Base-by-base conservation (phyloP, 2,329 filamentous ascomycete genomes). In the Fusarium drepaniforme region DNA sequence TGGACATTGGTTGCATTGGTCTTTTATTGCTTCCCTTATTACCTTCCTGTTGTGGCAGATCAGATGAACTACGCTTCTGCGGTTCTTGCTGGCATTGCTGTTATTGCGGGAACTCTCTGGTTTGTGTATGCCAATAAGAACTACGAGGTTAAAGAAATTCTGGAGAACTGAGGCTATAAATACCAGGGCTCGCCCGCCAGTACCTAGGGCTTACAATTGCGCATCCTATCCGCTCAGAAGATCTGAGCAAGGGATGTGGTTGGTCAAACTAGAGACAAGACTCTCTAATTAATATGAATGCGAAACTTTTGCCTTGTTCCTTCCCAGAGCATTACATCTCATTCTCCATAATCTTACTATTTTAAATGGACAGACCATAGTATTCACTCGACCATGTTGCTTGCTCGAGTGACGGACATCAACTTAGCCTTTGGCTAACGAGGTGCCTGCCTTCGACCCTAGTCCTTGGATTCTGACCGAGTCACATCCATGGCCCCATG, bases 11-110 rank as follows among this genome's bases (percentile, higher is more conserved):
- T 79, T 11, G 77, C 76, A 18, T 51, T 77, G 8, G 40, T 79
- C 8, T 80, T 80, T 35, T 81, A 81, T 42, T 80, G 76, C 49
- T 80, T 80, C 25, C 79, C 79, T 4, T 77, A 74, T 44, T 78
- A 79, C 23, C 38, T 72, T 2, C 72, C 75, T 6, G 77, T 72
- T 1, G 38, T 75, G 15, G 64, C 71, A 0, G 68, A 72, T 6
- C 51, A 70, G 33, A 81, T 81, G 79, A 80, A 80, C 59, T 79
- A 80, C 21, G 75, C 73, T 3, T 79, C 79, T 5, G 70, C 51
- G 2, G 78, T 79, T 1, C 69, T 79, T 28, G 74, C 37, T 8
- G 77, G 51, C 1, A 67, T 79, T 33, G 67, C 53, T 12, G 28
- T 77, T 38, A 18, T 75, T 1, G 70, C 70, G 9, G 15, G 59